Evolutionary conservation across 2,329 filamentous ascomycete genomes (phyloP).

Genomic region (Aspergillus caelatus): DNA sequence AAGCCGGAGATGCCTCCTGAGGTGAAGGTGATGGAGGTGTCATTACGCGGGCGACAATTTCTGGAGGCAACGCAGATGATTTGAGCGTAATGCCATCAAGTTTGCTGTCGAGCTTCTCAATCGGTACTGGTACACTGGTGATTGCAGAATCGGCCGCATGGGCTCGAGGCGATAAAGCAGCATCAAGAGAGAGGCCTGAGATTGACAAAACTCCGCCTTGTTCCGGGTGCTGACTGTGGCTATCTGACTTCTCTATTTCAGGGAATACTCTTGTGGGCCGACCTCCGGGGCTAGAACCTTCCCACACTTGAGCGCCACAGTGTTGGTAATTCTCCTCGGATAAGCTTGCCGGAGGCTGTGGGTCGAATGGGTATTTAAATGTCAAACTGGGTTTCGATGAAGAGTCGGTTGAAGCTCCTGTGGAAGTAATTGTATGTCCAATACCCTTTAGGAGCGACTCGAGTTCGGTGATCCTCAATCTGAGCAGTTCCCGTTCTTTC

Average conservation of each 20-base stretch:
- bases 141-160: constrained; percentile 35
- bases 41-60: constrained; percentile 47
- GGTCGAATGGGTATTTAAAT: constrained; percentile 19
- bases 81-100: constrained; percentile 53
- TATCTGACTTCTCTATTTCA: constrained; percentile 33
- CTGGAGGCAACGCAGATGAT: constrained; percentile 47
- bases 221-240: constrained; percentile 29
- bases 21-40: constrained; percentile 43
- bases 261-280: constrained; percentile 49
- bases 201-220: constrained; percentile 28
- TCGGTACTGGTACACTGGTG: constrained; percentile 45
- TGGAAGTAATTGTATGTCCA: constrained; percentile 16
- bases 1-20: constrained; percentile 30
- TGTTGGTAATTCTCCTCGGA: constrained; percentile 10
- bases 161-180: constrained; percentile 42
- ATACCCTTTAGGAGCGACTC: constrained; percentile 36
- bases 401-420: constrained; percentile 13
- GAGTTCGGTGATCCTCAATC: constrained; percentile 44
- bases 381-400: constrained; percentile 11
- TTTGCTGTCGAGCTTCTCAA: constrained; percentile 49
- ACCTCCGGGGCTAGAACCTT: constrained; percentile 43
- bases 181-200: constrained; percentile 39
- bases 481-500: constrained; percentile 46
- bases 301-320: constrained; percentile 43
- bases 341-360: constrained; percentile 7